Base-by-base conservation (phyloP, 495 filamentous ascomycete species). In the Acidiella bohemica region DNA sequence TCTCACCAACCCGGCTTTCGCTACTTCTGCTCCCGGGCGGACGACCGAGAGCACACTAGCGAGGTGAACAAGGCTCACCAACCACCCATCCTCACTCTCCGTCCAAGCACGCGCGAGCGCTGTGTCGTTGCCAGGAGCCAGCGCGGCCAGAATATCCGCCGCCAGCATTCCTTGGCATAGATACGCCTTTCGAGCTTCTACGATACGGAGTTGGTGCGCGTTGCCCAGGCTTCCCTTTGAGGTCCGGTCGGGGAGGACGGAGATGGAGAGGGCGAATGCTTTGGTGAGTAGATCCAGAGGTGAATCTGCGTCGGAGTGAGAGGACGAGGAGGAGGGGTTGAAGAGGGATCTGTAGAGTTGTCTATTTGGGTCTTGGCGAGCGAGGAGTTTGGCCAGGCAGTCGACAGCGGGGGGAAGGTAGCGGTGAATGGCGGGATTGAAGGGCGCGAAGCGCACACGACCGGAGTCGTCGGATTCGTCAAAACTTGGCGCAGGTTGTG, bases 371-470 rank as follows among this genome's bases (percentile, higher is more conserved):
- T 95, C 87, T 57, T 95, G 90, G 32, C 87, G 74, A 1, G 88
- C 88, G 19, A 97, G 70, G 10, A 97, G 67, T 55, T 96, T 96
- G 10, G 90, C 90, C 4, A 96, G 66, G 41, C 76, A 76, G 59
- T 97, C 90, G 16, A 93, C 73, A 8, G 90, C 90, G 21, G 81
- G 71, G 0, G 90, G 86, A 1, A 92, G 80, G 56, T 93, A 95
- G 46, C 78, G 80, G 56, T 97, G 88, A 20, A 86, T 58, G 2
- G 68, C 58, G 5, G 90, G 81, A 27, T 83, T 76, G 55, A 85
- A 96, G 2, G 78, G 57, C 1, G 84, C 65, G 57, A 96, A 97
- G 19, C 71, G 57, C 18, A 47, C 7, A 12, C 31, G 30, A 14
- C 45, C 31, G 19, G 19, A 20, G 22, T 20, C 36, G 8, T 36